Evolutionary conservation across 192 early-diverging fungal species (phyloP), one percentile per base, ranked within the genome.

Genomic region (Backusella morwellensis): DNA sequence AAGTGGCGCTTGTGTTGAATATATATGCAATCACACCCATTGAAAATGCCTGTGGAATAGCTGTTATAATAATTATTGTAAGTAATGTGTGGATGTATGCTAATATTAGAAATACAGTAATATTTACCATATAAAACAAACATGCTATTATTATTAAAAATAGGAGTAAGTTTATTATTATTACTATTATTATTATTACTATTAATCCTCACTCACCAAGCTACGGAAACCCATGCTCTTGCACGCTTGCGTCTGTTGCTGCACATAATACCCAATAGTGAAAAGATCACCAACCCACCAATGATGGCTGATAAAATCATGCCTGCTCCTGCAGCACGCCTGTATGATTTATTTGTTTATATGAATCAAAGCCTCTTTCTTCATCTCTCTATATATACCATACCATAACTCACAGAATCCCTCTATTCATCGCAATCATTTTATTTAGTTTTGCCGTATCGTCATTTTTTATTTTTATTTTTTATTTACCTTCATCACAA

Each of bases 351-450:
- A 54, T 7, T 23, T 12, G 2, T 12, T 63, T 67, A 19, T 29
- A 17, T 50, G 15, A 50, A 50, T 50, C 6, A 17, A 35, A 68
- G 44, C n/a, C 0, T 56, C 26, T 63, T 9, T n/a, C 19, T 54
- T n/a, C 1, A 21, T 29, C 12, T 63, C 26, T 63, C 3, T 29
- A 4, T 26, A 19, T 44, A 44, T 17, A 63, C 21, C 23, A 29
- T 74, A 74, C 80, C 80, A 82, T 32, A 82, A 44, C 23, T 82
- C 80, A 75, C 80, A 82, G 38, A 77, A 82, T 29, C 76, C 77
- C 9, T 82, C 80, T 82, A 76, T 56, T 47, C 5, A 7, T 7
- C 5, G 7, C 23, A 68, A n/a, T 3, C 26, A 21, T 52, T 8
- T 21, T 34, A 68, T 36, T 78, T 78, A 44, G 42, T 17, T 17